Conservation (phyloP, 2,329 filamentous ascomycete genomes). For the Diaporthe vaccinii region DNA sequence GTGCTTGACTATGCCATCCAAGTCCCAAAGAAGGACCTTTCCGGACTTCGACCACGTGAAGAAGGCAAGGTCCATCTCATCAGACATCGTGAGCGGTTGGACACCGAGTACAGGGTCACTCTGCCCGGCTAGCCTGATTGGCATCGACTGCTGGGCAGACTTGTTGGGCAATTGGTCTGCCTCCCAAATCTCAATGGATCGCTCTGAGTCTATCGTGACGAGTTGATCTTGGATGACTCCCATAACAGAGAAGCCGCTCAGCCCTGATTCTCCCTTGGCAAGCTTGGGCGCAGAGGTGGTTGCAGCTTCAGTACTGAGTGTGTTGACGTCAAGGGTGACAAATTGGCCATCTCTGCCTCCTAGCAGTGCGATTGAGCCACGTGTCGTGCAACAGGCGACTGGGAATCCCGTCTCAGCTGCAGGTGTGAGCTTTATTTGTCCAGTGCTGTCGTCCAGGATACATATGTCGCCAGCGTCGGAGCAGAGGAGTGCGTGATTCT, state of each 20-base stretch:
- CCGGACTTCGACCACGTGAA: slow-evolving; percentile 91
- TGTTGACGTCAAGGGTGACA: slow-evolving; percentile 64
- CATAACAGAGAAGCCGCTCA: slow-evolving; percentile 72
- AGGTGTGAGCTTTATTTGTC: slow-evolving; percentile 77
- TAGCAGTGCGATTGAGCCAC: slow-evolving; percentile 73
- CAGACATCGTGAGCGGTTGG: slow-evolving; percentile 71
- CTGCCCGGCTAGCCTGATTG: slow-evolving; percentile 72
- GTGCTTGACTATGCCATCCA: slow-evolving; percentile 76
- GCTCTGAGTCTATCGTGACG: slow-evolving; percentile 81
- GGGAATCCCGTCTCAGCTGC: slow-evolving; percentile 76
- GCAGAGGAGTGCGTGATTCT: slow-evolving; percentile 83
- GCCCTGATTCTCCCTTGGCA: not conserved
- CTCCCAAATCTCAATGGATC: slow-evolving; percentile 79
- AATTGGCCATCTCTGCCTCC: slow-evolving; percentile 76
- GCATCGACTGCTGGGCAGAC: slow-evolving; percentile 54
- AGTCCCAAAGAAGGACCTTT: slow-evolving; percentile 84
- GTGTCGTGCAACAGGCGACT: slow-evolving; percentile 76
- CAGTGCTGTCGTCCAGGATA: slow-evolving; percentile 82
- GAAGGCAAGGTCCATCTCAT: slow-evolving; percentile 77
- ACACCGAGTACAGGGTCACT: slow-evolving; percentile 81
- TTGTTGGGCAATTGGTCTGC: slow-evolving; percentile 59
- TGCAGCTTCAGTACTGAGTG: slow-evolving; percentile 49
- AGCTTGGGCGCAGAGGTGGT: not conserved
- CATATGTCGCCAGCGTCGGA: slow-evolving; percentile 93
- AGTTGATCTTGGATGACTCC: slow-evolving; percentile 76